Evolutionary conservation across 306 rosid species (phyloP).

Genomic region (Cucurbita argyrosperma): DNA sequence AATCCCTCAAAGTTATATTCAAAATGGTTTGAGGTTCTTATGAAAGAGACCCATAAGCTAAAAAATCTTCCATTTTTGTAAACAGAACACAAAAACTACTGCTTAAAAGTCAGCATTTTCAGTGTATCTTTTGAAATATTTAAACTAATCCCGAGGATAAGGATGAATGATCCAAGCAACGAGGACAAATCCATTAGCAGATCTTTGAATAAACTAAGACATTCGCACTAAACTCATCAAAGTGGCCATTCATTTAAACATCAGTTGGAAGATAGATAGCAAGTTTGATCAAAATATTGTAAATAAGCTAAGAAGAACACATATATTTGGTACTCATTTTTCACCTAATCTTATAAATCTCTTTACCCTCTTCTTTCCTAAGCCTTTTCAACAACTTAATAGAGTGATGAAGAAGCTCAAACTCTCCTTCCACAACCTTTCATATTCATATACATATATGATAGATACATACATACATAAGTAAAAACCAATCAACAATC

Average conservation of each 20-base stretch:
- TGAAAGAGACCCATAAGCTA: neutral
- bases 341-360: neutral
- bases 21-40: conserved; percentile 4
- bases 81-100: neutral
- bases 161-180: neutral
- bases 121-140: neutral
- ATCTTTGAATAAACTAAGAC: neutral
- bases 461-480: neutral
- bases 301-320: neutral
- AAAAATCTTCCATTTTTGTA: neutral
- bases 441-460: neutral
- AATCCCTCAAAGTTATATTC: neutral
- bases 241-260: neutral
- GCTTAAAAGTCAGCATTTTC: neutral
- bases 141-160: neutral
- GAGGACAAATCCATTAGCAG: neutral
- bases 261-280: neutral
- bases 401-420: conserved; percentile 15
- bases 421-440: conserved; percentile 4
- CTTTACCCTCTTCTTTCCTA: neutral
- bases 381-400: conserved; percentile 16
- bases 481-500: conserved; percentile 17
- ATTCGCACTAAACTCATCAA: neutral
- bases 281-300: neutral
- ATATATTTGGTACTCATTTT: neutral